Percentiles rank a stretch among this genome's conserved stretches.
phyloP scores from a whole-genome alignment of 208 protist species.

The Phytomonas sp. region DNA sequence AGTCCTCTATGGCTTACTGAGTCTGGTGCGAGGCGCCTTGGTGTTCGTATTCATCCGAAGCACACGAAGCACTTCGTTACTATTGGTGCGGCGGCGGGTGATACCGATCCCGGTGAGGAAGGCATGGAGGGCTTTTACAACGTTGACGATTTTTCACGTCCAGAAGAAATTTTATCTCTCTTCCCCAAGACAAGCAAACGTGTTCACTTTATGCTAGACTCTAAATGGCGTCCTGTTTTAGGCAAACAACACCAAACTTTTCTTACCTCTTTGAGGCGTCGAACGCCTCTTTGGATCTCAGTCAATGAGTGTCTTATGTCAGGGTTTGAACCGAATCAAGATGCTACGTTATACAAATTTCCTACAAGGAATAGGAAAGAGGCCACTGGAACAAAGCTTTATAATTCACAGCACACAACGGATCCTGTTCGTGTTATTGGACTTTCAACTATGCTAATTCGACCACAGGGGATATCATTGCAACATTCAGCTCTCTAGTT shows the following conservation, averaged over 20 bases:
- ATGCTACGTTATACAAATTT: slow-evolving; percentile 23
- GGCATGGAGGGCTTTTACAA: slow-evolving; percentile 80
- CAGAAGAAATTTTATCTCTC: slow-evolving; percentile 62
- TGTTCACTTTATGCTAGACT: slow-evolving; percentile 83
- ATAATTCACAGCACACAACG: slow-evolving; percentile 85
- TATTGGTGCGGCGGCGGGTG: slow-evolving; percentile 49
- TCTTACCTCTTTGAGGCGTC: slow-evolving; percentile 45
- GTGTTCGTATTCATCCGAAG: slow-evolving; percentile 51
- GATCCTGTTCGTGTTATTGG: slow-evolving; percentile 85
- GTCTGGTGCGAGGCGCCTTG: slow-evolving; percentile 36
- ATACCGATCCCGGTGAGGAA: slow-evolving; percentile 35
- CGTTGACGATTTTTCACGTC: slow-evolving; percentile 65
- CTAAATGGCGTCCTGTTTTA: slow-evolving; percentile 79
- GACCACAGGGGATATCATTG: slow-evolving; percentile 63
- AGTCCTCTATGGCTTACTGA: slow-evolving; percentile 84
- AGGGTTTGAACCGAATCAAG: slow-evolving; percentile 57
- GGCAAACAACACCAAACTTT: slow-evolving; percentile 77
- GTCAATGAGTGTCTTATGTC: slow-evolving; percentile 88
- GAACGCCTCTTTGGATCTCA: slow-evolving; percentile 73
- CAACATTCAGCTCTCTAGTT: slow-evolving; percentile 13
- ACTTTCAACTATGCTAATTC: slow-evolving; percentile 55
- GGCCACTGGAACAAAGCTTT: slow-evolving; percentile 33
- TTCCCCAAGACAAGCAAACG: slow-evolving; percentile 80
- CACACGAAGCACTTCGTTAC: slow-evolving; percentile 52
- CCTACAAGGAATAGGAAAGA: slow-evolving; percentile 3